Percentiles rank a stretch among this genome's conserved stretches.
phyloP scores from a whole-genome alignment of 495 filamentous ascomycete species.

The Thermochaetoides thermophila region DNA sequence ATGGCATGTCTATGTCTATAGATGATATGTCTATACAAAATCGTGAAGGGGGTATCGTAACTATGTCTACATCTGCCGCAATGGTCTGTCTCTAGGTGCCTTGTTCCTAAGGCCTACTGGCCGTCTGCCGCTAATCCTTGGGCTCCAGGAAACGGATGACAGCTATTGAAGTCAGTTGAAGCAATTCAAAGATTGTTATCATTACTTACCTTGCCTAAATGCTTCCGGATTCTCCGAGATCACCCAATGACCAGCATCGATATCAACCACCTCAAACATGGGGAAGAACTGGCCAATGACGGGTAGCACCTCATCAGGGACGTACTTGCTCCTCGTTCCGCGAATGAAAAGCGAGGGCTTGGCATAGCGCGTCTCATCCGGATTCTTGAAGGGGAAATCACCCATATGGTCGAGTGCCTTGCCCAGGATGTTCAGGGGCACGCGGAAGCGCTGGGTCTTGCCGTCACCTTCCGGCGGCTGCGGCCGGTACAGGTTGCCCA shows the following conservation, averaged over 20 bases:
- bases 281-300: conserved; percentile 85
- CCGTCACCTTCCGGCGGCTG: conserved; percentile 1
- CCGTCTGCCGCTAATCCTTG: conserved; percentile 26
- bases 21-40: background rate
- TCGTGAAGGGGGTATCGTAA: no score
- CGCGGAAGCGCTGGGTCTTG: conserved; percentile 25
- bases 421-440: conserved; percentile 28
- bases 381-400: conserved; percentile 71
- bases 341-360: conserved; percentile 73
- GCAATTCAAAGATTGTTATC: no score
- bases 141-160: conserved; percentile 49
- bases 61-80: no score
- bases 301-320: conserved; percentile 77
- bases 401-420: conserved; percentile 43
- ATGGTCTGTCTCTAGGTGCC: no score
- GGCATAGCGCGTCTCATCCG: conserved; percentile 44
- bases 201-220: conserved; percentile 58
- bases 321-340: conserved; percentile 71
- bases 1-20: background rate
- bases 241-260: conserved; percentile 88
- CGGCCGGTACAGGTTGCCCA: conserved; percentile 65
- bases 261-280: conserved; percentile 58
- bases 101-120: background rate
- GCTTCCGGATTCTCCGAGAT: conserved; percentile 83
- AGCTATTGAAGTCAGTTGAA: no score